Base-by-base conservation (phyloP, 2,329 filamentous ascomycete species). In the Xylariaceae sp. region DNA sequence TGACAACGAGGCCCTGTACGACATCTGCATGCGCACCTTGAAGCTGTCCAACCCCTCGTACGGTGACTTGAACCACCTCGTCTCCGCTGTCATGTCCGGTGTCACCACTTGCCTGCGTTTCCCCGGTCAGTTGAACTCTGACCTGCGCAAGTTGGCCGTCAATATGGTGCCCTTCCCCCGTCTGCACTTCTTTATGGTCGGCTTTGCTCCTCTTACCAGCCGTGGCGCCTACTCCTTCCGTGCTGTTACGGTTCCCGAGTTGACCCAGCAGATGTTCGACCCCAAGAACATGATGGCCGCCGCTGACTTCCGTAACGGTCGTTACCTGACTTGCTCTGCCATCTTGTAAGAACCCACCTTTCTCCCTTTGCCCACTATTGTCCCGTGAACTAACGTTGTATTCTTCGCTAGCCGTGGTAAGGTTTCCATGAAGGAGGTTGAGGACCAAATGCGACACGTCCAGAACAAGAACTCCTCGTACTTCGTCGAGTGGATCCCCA, bases 201-300 rank as follows among this genome's bases (percentile, higher is more conserved):
- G 94, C 76, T 99, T 99, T 75, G 92, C 94, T 76, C 94, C 94
- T 73, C 85, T 99, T 71, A 99, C 94, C 75, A 95, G 90, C 78
- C 87, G 88, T 76, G 86, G 86, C 69, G 88, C 92, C 65, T 77
- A 95, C 83, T 90, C 89, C 67, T 99, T 97, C 92, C 94, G 94
- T 73, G 92, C 94, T 65, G 88, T 97, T 76, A 91, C 87, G 71
- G 94, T 99, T 60, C 92, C 94, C 56, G 94, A 99, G 83, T 85
- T 99, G 75, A 97, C 94, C 70, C 94, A 99, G 83, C 94, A 99
- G 79, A 97, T 99, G 91, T 99, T 95, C 83, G 94, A 99, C 82
- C 92, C 94, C 71, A 99, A 97, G 91, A 99, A 99, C 87, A 99
- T 99, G 92, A 99, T 99, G 94, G 94, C 94, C 79, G 94, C 94